Base-by-base conservation (phyloP, 768 basidiomycete species). In the Hortiboletus flavorubellus region DNA sequence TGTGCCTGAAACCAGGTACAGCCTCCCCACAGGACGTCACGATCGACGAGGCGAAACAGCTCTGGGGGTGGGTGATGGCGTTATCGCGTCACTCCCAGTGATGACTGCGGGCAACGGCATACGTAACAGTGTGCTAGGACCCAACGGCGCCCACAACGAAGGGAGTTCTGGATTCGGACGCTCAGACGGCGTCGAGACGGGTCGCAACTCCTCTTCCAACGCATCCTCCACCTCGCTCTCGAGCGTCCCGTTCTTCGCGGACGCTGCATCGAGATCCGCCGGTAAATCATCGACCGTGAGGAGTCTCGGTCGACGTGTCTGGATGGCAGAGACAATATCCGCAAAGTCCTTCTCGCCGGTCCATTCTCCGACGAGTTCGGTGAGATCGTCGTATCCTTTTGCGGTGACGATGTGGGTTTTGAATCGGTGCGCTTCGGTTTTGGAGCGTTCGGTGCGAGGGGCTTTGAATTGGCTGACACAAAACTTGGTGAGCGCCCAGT, bases 401-500 rank as follows among this genome's bases (percentile, higher is more conserved):
- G 87, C 81, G 49, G 77, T 73, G 21, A 80, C 70, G 31, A 94
- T 68, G 0, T 69, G 68, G 16, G 84, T 77, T 47, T 80, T 79
- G 45, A 86, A 70, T 3, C 73, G 71, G 49, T 81, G 85, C 4
- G 83, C 79, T 34, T 87, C 81, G 2, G 77, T 71, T 64, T 87
- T 91, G 35, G 76, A 79, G 42, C 84, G 71, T 7, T 76, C 74
- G 2, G 80, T 70, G 39, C 85, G 82, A 3, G 78, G 69, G 3
- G 84, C 85, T 64, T 87, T 89, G 79, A 95, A 92, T 67, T 93
- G 91, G 14, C 79, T 78, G 29, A 90, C 73, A 61, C 93, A 91
- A 72, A 93, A 95, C 67, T 95, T 96, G 26, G 94, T 94, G 50
- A 89, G 82, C 15, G 85, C 76, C 82, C 85, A 95, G 64, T 89